These are phyloP conservation scores for Aspergillus diversus DNA, from an alignment of 495 filamentous ascomycete species.

Conservation along the genomic window DNA sequence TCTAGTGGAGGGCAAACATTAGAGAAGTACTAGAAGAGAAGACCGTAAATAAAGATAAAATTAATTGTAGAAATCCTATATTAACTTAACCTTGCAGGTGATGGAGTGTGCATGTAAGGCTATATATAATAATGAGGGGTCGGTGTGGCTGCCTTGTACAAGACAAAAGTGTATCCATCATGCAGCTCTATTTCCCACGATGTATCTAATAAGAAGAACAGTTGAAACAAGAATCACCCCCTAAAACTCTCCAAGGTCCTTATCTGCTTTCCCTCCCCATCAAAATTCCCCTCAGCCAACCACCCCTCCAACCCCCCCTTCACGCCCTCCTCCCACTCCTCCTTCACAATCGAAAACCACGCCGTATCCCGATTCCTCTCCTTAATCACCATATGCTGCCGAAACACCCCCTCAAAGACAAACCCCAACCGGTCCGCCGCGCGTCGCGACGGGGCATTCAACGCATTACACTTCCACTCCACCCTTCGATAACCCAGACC, in stretches of 20 bases:
- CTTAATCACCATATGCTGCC: conserved; percentile 60
- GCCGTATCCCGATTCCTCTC: conserved; percentile 58
- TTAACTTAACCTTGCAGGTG: not conserved
- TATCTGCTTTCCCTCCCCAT: conserved; percentile 47
- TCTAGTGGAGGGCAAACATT: not conserved
- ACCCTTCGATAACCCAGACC: conserved; percentile 55
- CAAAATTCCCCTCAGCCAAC: conserved; percentile 52
- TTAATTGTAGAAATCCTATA: not conserved
- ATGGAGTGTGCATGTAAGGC: conserved; percentile 1
- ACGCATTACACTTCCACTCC: conserved; percentile 61
- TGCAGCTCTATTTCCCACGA: too few species aligned
- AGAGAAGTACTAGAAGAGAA: not conserved
- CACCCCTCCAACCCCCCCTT: conserved; percentile 49
- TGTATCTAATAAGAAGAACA: too few species aligned
- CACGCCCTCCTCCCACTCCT: conserved; percentile 55
- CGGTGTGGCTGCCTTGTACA: too few species aligned
- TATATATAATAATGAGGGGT: not conserved
- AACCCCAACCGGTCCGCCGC: conserved; percentile 59
- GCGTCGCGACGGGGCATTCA: conserved; percentile 50
- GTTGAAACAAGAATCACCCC: too few species aligned
- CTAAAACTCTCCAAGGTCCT: conserved; percentile 31
- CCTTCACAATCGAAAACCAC: conserved; percentile 56
- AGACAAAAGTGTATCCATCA: too few species aligned
- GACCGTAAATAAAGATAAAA: conserved; percentile 5
- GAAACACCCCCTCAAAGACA: conserved; percentile 55